A percentile compares a stretch with the other conserved stretches of the same genome.
Evolutionary conservation across 257 asterid genomes (phyloP).

Genomic region (Penstemon davidsonii): DNA sequence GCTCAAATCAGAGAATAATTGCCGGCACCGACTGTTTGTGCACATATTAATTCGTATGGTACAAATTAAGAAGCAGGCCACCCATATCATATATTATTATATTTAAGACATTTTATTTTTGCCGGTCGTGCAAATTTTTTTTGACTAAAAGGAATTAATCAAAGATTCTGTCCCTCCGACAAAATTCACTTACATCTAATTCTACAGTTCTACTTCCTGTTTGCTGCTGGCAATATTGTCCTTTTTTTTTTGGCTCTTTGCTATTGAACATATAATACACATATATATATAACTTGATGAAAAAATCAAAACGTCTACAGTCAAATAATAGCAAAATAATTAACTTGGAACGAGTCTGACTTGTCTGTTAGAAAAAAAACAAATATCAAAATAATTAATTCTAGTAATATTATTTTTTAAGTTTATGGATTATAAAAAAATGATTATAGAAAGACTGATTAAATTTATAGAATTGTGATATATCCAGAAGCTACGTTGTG

Average conservation of each 20-base stretch:
- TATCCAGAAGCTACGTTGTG: too few species aligned
- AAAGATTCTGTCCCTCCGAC: conserved; percentile 7
- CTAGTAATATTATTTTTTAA: too few species aligned
- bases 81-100: background rate
- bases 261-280: background rate
- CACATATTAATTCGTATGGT: background rate
- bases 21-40: conserved; percentile 39
- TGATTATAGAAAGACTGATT: too few species aligned
- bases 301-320: too few species aligned
- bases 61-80: conserved; percentile 9
- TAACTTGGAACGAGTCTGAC: too few species aligned
- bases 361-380: too few species aligned
- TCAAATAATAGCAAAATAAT: too few species aligned
- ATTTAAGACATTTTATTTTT: background rate
- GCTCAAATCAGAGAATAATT: background rate
- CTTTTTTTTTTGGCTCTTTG: background rate
- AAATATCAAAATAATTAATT: too few species aligned
- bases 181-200: background rate
- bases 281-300: too few species aligned
- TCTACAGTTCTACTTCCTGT: background rate
- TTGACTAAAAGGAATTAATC: conserved; percentile 9
- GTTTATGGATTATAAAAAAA: too few species aligned
- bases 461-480: too few species aligned
- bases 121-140: conserved; percentile 12
- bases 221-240: background rate